Conservation (phyloP, 2,329 filamentous ascomycete species). For the Berkeleyomyces rouxiae region DNA sequence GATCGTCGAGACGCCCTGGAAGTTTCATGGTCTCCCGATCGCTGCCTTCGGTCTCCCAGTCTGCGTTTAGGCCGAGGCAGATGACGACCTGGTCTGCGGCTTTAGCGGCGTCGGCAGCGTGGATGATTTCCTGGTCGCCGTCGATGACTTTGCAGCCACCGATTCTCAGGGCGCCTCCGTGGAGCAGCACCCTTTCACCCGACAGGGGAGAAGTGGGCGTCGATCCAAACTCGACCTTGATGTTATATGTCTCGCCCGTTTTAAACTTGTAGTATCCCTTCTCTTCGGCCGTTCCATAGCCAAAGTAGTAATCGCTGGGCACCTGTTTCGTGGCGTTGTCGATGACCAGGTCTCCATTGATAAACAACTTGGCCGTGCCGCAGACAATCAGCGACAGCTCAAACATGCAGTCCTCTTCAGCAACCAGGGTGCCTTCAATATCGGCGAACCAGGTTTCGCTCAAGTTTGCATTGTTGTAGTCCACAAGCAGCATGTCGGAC, state of each 20-base stretch:
- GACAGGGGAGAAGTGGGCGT: slow-evolving; percentile 39
- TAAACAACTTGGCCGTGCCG: slow-evolving; percentile 47
- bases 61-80: slow-evolving; percentile 59
- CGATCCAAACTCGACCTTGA: slow-evolving; percentile 43
- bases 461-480: slow-evolving; percentile 36
- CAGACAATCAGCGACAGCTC: slow-evolving; percentile 51
- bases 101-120: slow-evolving; percentile 51
- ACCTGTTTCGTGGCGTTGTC: slow-evolving; percentile 49
- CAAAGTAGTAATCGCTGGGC: slow-evolving; percentile 48
- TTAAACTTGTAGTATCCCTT: slow-evolving; percentile 39
- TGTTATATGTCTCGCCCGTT: slow-evolving; percentile 40
- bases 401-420: slow-evolving; percentile 43
- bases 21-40: slow-evolving; percentile 68
- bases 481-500: slow-evolving; percentile 33
- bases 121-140: slow-evolving; percentile 40
- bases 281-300: slow-evolving; percentile 46
- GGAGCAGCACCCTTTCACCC: slow-evolving; percentile 34
- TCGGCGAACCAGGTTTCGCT: slow-evolving; percentile 42
- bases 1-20: slow-evolving; percentile 52
- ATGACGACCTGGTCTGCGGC: slow-evolving; percentile 62
- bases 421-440: slow-evolving; percentile 42
- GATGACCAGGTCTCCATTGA: slow-evolving; percentile 45
- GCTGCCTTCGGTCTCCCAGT: slow-evolving; percentile 66
- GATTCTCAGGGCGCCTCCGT: slow-evolving; percentile 44
- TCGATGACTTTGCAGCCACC: slow-evolving; percentile 43